Base-by-base conservation (phyloP, 202 grass and related monocot genomes). In the Musa balbisiana region DNA sequence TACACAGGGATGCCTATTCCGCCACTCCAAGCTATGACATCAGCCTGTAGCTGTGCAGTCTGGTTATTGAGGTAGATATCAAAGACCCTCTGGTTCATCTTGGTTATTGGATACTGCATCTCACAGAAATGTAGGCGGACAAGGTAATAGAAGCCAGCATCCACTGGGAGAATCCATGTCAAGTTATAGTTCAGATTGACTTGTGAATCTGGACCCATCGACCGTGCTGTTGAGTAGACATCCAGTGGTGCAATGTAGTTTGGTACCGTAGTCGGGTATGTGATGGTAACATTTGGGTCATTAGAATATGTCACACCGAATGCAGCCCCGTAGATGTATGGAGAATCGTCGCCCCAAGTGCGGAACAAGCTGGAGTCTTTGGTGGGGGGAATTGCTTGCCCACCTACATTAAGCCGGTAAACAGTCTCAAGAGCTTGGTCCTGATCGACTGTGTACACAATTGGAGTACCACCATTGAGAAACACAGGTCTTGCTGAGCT, bases 41-140 rank as follows among this genome's bases (percentile, higher is more conserved):
- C 74, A 21, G 29, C 29, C 3, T 2, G 19, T 9, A 24, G 1
- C 43, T 26, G 0, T 14, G 54, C 74, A 24, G 59, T 76, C 74
- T 64, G 74, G 56, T 76, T 76, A 49, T 10, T 25, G 60, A 76
- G 10, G 49, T 51, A 76, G 29, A 76, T 76, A 24, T 76, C n/a
- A 64, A 76, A 76, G 19, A 64, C 74, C 4, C 74, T 64, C 33
- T 76, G 58, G 51, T 64, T 64, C 9, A 8, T 1, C 33, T 25
- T 26, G 17, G 56, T 76, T 0, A 65, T 64, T 10, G 33, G 59
- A 64, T 64, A 76, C 43, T 64, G 59, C n/a, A 76, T 76, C 59
- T 76, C 74, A 76, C 74, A 76, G 33, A 76, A 76, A 64, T 76
- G 74, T 10, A 76, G 24, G 33, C 74, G 64, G 11, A 76, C 58